Percentiles rank a stretch among this genome's conserved stretches.
Evolutionary conservation across 768 basidiomycete genomes (phyloP).

Genomic region (Lanmaoa pseudosensibilis): DNA sequence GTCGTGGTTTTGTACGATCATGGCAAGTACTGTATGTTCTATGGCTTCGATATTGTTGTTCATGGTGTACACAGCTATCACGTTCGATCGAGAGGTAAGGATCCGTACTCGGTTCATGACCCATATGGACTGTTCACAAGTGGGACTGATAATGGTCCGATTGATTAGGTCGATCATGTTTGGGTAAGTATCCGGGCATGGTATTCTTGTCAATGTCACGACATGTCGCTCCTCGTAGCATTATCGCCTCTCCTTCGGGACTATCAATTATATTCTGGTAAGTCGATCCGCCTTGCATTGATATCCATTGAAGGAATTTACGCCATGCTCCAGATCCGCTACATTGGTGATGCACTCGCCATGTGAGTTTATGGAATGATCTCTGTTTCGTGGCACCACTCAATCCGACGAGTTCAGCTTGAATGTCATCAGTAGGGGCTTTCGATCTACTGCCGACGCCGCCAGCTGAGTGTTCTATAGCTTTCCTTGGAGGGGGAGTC

Average conservation of each 20-base stretch:
- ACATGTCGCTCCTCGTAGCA: conserved; percentile 4
- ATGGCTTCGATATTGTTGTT: not conserved
- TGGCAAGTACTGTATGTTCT: not conserved
- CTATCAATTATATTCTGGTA: conserved; percentile 19
- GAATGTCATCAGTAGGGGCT: conserved; percentile 7
- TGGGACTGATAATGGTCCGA: not conserved
- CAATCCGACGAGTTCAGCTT: conserved; percentile 1
- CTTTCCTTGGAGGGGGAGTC: conserved; percentile 9
- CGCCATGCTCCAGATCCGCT: conserved; percentile 15
- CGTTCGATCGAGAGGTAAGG: conserved; percentile 18
- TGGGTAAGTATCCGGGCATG: conserved; percentile 9
- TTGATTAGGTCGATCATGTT: conserved; percentile 14
- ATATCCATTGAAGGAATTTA: not conserved
- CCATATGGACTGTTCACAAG: not conserved
- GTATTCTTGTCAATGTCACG: not conserved
- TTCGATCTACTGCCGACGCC: not conserved
- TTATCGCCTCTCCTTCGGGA: conserved; percentile 8
- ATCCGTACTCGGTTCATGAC: not conserved
- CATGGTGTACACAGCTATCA: conserved; percentile 9
- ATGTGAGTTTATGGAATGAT: conserved; percentile 10
- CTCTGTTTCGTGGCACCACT: not conserved
- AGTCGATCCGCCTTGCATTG: not conserved
- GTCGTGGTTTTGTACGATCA: conserved; percentile 20
- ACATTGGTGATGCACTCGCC: conserved; percentile 18
- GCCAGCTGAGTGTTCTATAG: not conserved